Base-by-base conservation (phyloP, 2,329 filamentous ascomycete species). In the Coniochaeta sp. region DNA sequence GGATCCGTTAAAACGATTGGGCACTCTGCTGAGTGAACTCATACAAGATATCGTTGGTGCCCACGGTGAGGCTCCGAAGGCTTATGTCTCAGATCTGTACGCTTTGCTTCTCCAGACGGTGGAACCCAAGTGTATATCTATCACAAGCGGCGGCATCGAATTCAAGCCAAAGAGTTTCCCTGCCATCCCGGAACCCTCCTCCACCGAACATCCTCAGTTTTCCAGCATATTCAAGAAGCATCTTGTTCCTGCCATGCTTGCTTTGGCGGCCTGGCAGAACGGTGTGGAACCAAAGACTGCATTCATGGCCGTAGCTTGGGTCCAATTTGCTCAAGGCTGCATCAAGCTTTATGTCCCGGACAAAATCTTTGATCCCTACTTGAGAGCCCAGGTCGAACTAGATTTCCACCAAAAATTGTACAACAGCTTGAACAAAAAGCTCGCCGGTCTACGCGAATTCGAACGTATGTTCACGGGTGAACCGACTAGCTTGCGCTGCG, bases 281-380 rank as follows among this genome's bases (percentile, higher is more conserved):
- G 64, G 67, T 1, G 62, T 61, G n/a, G 66, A 70, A 57, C 65
- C 67, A 6, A 65, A 66, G 19, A 62, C 65, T 17, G 65, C 68
- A 1, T 72, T 74, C 58, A 74, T 79, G 22, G 81, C 84, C 22
- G 74, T 88, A 24, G 88, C 89, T 6, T 95, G 93, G 85, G 80
- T 92, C 31, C 81, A 89, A 58, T 86, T 96, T 62, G 88, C 90
- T 1, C 74, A 93, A 22, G 87, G 88, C 17, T 84, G 88, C 43
- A 79, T 98, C 56, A 83, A 84, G 63, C 79, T 97, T 2, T 97
- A 93, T 69, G 86, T 98, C 2, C 93, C 96, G 0, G 89, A 96
- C 71, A 87, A 88, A 65, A 83, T 89, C 3, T 95, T 93, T 67
- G 95, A 99, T 71, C 95, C 95, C 1, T 83, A 87, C 62, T 77